These are phyloP conservation scores for Eutypella sp. DNA, from an alignment of 2,329 filamentous ascomycete species.

Conservation along the genomic window DNA sequence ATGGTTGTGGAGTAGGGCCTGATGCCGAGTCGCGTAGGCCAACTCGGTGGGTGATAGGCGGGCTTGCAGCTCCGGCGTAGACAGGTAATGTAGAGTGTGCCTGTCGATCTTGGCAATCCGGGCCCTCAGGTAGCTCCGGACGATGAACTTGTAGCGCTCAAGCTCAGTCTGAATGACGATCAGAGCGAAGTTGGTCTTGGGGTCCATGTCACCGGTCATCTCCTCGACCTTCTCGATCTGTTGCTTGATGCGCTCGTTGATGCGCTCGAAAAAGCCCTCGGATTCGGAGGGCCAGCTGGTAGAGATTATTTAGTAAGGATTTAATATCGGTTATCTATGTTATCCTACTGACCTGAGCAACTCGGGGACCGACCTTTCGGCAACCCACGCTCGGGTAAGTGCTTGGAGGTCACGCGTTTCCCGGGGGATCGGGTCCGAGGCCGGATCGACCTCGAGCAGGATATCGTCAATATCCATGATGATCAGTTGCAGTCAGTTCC, in stretches of 20 bases:
- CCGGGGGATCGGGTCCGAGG: slow-evolving; percentile 46
- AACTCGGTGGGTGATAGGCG: slow-evolving; percentile 74
- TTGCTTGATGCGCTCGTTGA: slow-evolving; percentile 65
- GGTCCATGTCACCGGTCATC: slow-evolving; percentile 80
- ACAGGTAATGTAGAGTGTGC: slow-evolving; percentile 69
- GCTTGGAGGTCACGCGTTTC: slow-evolving; percentile 76
- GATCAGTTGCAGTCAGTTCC: not conserved
- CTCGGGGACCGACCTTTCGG: slow-evolving; percentile 84
- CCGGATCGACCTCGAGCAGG: slow-evolving; percentile 65
- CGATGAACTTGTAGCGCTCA: slow-evolving; percentile 86
- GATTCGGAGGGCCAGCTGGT: slow-evolving; percentile 60
- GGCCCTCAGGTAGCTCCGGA: slow-evolving; percentile 75
- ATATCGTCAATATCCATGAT: slow-evolving; percentile 78
- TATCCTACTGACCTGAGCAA: slow-evolving; percentile 63
- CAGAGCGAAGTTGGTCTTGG: slow-evolving; percentile 85
- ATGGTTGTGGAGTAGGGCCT: slow-evolving; percentile 77
- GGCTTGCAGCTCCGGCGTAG: slow-evolving; percentile 45
- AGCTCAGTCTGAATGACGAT: slow-evolving; percentile 96
- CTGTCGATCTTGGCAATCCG: slow-evolving; percentile 88
- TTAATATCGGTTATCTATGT: not conserved
- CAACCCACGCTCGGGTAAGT: slow-evolving; percentile 87
- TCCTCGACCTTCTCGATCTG: slow-evolving; percentile 70
- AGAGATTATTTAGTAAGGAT: not conserved
- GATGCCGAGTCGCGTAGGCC: slow-evolving; percentile 79
- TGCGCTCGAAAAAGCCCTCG: slow-evolving; percentile 72